Conservation (phyloP, 2,329 filamentous ascomycete species). For the Boeremia exigua region DNA sequence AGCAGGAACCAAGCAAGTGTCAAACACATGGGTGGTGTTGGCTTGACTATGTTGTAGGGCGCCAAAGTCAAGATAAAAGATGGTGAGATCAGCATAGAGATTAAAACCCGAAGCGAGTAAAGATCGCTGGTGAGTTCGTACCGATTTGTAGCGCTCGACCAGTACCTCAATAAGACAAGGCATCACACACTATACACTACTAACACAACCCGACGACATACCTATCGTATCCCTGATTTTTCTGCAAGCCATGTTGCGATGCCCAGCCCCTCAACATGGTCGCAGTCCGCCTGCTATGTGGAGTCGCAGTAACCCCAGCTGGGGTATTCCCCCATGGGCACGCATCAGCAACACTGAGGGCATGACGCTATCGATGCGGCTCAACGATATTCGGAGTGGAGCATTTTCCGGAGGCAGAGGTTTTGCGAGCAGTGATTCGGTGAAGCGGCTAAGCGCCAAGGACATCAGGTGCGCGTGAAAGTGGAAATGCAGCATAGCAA, state of each 20-base stretch:
- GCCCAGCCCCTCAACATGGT: slow-evolving; percentile 8
- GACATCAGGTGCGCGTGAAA: slow-evolving; percentile 1
- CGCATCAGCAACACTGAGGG: not conserved
- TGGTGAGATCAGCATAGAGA: too few relatives aligned
- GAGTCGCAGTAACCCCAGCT: slow-evolving; percentile 7
- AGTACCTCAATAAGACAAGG: not conserved
- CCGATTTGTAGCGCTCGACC: not conserved
- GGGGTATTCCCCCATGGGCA: slow-evolving; percentile 10
- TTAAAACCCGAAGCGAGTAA: not conserved
- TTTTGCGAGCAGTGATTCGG: not conserved
- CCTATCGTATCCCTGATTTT: not conserved
- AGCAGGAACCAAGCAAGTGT: slow-evolving; percentile 78
- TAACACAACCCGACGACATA: not conserved
- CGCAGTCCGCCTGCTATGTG: slow-evolving; percentile 6
- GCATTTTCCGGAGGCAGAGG: not conserved
- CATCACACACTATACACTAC: not conserved
- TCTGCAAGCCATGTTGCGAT: slow-evolving; percentile 1
- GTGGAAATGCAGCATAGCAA: slow-evolving; percentile 8
- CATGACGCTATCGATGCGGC: slow-evolving; percentile 12
- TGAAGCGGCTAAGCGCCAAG: slow-evolving; percentile 2
- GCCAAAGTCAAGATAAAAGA: not conserved
- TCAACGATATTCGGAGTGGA: slow-evolving; percentile 23
- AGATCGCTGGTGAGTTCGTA: not conserved
- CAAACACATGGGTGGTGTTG: slow-evolving; percentile 81
- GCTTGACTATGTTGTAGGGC: slow-evolving; percentile 77